phyloP scores from a whole-genome alignment of 225 moss, liverwort and hornwort genomes.

The Polytrichum commune region DNA sequence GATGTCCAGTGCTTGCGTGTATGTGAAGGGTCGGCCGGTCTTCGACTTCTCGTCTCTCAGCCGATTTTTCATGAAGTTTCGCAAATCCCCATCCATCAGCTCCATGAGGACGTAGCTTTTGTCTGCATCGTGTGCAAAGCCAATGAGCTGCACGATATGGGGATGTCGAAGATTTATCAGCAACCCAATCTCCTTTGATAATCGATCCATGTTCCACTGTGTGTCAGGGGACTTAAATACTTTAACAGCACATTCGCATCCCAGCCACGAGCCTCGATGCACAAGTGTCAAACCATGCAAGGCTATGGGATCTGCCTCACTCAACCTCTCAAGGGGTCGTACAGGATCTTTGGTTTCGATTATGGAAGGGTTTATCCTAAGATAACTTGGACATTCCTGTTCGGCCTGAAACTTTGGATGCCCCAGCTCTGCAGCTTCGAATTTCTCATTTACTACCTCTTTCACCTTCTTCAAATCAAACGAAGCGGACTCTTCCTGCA shows the following conservation, averaged over 20 bases:
- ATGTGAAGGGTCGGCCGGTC: slow-evolving; percentile 9
- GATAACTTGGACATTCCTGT: slow-evolving; percentile 1
- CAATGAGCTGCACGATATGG: slow-evolving; percentile 15
- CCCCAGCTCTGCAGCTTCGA: not conserved
- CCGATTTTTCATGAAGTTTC: slow-evolving; percentile 13
- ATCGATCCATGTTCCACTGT: slow-evolving; percentile 13
- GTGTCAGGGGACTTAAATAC: slow-evolving; percentile 12
- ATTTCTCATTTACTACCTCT: slow-evolving; percentile 21
- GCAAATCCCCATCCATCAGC: slow-evolving; percentile 23
- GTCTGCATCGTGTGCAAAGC: slow-evolving; percentile 14
- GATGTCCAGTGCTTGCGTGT: slow-evolving; percentile 18
- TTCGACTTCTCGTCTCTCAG: not conserved
- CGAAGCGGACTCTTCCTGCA: not conserved
- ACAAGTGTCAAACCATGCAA: slow-evolving; percentile 5
- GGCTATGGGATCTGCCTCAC: not conserved
- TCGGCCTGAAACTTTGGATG: not conserved
- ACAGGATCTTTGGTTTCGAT: slow-evolving; percentile 1
- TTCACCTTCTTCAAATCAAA: slow-evolving; percentile 13
- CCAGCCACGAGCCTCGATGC: slow-evolving; percentile 9
- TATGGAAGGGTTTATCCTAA: slow-evolving; percentile 12
- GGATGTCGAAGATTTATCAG: slow-evolving; percentile 29
- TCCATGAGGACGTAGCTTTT: slow-evolving; percentile 25
- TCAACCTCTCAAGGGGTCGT: not conserved
- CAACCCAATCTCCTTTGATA: slow-evolving; percentile 16
- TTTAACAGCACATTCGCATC: slow-evolving; percentile 24